phyloP scores from a whole-genome alignment of 345 rosid species.

The Geranium rotundifolium region DNA sequence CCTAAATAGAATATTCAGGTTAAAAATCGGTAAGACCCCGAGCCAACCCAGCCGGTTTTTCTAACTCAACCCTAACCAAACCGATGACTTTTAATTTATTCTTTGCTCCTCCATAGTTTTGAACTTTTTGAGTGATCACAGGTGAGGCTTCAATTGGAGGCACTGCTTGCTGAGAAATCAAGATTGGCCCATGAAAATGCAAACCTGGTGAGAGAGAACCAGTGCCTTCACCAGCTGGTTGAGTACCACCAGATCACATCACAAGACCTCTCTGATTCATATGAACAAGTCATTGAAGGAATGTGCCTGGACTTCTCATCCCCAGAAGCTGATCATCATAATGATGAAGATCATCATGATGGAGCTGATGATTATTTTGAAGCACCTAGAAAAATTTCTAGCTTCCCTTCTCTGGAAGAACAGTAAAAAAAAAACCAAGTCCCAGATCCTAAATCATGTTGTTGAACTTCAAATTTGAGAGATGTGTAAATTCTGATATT shows the following conservation, averaged over 20 bases:
- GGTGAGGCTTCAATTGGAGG: slow-evolving; percentile 95
- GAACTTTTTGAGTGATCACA: slow-evolving; percentile 10
- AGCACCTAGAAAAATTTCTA: neutral
- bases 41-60: too few relatives aligned
- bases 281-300: slow-evolving; percentile 51
- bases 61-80: too few relatives aligned
- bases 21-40: too few relatives aligned
- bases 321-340: slow-evolving; percentile 29
- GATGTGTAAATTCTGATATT: too few relatives aligned
- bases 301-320: slow-evolving; percentile 76
- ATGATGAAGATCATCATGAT: slow-evolving; percentile 15
- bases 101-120: too few relatives aligned
- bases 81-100: too few relatives aligned
- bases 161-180: slow-evolving; percentile 76
- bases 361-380: slow-evolving; percentile 7
- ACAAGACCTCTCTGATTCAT: slow-evolving; percentile 66
- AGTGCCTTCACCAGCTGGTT: slow-evolving; percentile 75
- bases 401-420: slow-evolving; percentile 31
- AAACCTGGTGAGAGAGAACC: slow-evolving; percentile 66
- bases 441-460: too few relatives aligned
- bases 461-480: too few relatives aligned
- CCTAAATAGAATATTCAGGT: too few relatives aligned
- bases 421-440: slow-evolving; percentile 3
- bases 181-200: slow-evolving; percentile 81
- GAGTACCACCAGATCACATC: slow-evolving; percentile 80